Base-by-base conservation (phyloP, 225 moss, liverwort and hornwort species). In the Antitrichia curtipendula region DNA sequence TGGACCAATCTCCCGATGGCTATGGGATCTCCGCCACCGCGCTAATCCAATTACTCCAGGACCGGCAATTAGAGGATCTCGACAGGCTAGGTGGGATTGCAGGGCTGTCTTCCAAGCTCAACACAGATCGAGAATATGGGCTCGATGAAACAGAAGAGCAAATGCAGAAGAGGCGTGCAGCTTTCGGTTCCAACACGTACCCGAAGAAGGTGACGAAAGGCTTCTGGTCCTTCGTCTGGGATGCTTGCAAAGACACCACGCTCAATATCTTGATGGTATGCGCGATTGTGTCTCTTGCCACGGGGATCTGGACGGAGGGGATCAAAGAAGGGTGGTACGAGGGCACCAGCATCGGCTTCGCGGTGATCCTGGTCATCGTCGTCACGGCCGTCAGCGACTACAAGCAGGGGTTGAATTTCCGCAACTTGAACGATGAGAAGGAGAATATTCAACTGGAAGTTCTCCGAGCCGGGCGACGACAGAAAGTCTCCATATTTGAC, bases 231-330 rank as follows among this genome's bases (percentile, higher is more conserved):
- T 91, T 91, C 69, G 84, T 87, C 19, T 89, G 91, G 91, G 91
- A 89, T 21, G 91, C 89, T 2, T 91, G 91, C 56, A 91, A 91
- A 6, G 91, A 91, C 20, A 91, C 91, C 4, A 91, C 91, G 12
- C 89, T 91, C 53, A 91, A 87, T 22, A 91, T 91, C 20, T 24
- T 91, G 6, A 91, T 91, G 91, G 91, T 63, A 1, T 92, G 92
- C 82, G 96, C 96, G 16, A 88, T 93, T 13, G 93, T 96, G 8
- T 96, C 97, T 4, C 86, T 97, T 25, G 96, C 65, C 16, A 92
- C 93, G 36, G 96, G 96, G 38, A 97, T 97, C 82, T 95, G 95
- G 96, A 94, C 95, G 5, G 94, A 97, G 90, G 97, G 97, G 8
- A 91, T 94, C 8, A 81, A 90, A 40, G 9, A 94, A 84, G 98